Evolutionary conservation across 768 basidiomycete genomes (phyloP), one percentile per base, ranked within the genome.

Genomic region (Sutorius australiensis): DNA sequence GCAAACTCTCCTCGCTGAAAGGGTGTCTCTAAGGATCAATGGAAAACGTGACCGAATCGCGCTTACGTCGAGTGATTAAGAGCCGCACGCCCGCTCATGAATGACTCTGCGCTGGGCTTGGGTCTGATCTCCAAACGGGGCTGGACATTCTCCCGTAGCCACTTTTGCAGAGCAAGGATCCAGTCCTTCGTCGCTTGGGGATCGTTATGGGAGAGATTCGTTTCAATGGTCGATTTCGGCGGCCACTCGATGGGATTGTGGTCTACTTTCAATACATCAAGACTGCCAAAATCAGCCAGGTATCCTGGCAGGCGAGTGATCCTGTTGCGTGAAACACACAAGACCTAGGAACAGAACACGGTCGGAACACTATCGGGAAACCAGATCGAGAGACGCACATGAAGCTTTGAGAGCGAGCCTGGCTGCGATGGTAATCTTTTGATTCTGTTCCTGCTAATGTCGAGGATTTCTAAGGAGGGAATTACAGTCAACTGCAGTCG

Each of bases 161-260:
- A 98, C 51, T 67, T 74, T 67, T 89, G 88, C 54, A 97, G 62
- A 50, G 72, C 72, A 36, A 72, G 72, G 48, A 95, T 82, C 87
- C 92, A 93, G 39, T 82, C 79, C 64, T 79, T 80, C 76, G 85
- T 81, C 16, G 74, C 74, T 46, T 81, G 76, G 31, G 74, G 68
- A 52, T 78, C 76, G 43, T 78, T 73, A 16, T 67, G 57, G 27
- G 77, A 74, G 40, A 66, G 71, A 11, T 72, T 66, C 16, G 67
- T 62, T 40, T 79, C 78, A 65, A 86, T 65, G 13, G 87, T 72
- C 44, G 73, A 53, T 55, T 74, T 79, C 7, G 91, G 88, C 0
- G 95, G 95, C 92, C 94, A 98, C 69, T 93, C 88, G 36, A 97
- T 79, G 3, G 95, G 95, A 65, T 99, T 98, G 57, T 87, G 83